These are phyloP conservation scores for Colletotrichum eremochloae DNA, from an alignment of 2,329 filamentous ascomycete species.

Conservation along the genomic window DNA sequence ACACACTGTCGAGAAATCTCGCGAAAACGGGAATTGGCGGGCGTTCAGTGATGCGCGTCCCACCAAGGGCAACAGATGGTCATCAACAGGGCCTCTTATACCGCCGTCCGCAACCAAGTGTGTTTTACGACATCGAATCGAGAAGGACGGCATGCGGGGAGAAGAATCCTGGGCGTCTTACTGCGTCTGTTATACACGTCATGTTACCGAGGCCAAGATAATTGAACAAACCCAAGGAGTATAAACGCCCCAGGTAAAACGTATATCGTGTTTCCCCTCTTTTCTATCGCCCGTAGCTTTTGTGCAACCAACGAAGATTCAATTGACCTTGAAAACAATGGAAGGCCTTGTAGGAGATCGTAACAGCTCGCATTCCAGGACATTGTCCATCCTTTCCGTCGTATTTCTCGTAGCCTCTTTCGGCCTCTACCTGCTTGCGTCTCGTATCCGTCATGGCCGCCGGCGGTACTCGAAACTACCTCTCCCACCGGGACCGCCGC, in stretches of 20 bases:
- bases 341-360: background rate
- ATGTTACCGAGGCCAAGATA: no score
- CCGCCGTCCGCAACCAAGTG: background rate
- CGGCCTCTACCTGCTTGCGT: background rate
- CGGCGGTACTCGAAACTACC: background rate
- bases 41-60: background rate
- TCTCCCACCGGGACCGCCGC: constrained; percentile 18
- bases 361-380: no score
- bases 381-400: background rate
- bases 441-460: background rate
- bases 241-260: no score
- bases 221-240: background rate
- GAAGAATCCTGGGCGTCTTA: background rate
- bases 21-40: background rate
- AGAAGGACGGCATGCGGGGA: background rate
- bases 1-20: background rate
- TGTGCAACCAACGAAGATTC: background rate
- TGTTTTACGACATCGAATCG: background rate
- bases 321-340: background rate
- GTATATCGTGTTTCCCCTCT: background rate
- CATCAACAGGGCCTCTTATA: background rate
- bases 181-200: background rate
- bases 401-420: background rate
- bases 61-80: background rate
- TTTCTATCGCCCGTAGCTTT: background rate